Base-by-base conservation (phyloP, 2,329 filamentous ascomycete genomes). In the Botrytis byssoidea region DNA sequence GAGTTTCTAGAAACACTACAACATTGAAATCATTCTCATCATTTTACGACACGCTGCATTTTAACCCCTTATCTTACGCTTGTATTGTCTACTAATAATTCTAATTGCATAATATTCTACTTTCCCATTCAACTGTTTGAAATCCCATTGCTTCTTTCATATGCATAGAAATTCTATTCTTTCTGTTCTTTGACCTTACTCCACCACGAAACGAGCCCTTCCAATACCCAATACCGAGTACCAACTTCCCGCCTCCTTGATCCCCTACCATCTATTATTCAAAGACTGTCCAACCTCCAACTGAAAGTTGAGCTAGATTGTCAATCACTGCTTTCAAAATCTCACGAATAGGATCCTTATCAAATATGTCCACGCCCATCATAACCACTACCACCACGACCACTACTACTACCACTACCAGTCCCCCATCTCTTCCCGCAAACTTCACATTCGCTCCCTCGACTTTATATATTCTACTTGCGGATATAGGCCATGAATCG, bases 401-500 rank as follows among this genome's bases (percentile, higher is more conserved):
- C 35, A 35, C 59, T 12, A 61, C 35, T 0, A 61, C 32, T 37
- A 61, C 60, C 20, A 40, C 59, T 7, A 40, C 59, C 3, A 42
- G 35, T n/a, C 20, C 35, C 4, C 46, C 65, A 29, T 57, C 46
- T 3, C 66, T 68, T 12, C 66, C 66, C 1, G 4, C 48, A 16
- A 57, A 57, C 14, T 32, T 68, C 37, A 25, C 25, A 5, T 68
- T 68, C 25, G 25, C 66, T 1, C 66, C 66, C 0, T 68, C 66
- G 4, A 57, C 66, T 9, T 57, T 68, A 18, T 68, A 68, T 42
- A 55, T 57, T 9, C 22, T 68, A n/a, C 48, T 68, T 9, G 66
- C 48, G 25, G 66, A 68, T 32, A 68, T 68, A 10, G 66, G 66
- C 1, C 48, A 57, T 42, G 66, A 68, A 10, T 68, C 66, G 2